phyloP scores from a whole-genome alignment of 1,284 basidiomycete species.

The Malassezia equina region DNA sequence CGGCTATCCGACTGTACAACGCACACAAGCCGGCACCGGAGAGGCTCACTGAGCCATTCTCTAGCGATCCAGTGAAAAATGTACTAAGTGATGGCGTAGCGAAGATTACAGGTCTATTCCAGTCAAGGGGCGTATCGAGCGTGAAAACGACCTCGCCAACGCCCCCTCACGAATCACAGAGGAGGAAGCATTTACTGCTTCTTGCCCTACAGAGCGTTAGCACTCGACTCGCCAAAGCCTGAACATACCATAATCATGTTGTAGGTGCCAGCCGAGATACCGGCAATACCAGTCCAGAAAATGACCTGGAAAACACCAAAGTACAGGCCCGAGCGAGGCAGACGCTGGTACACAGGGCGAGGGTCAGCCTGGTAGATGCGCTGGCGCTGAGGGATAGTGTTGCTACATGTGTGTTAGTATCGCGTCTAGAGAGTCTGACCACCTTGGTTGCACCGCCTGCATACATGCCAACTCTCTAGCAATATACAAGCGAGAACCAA shows the following conservation, averaged over 20 bases:
- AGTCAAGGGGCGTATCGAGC: not conserved
- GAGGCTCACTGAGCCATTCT: too few relatives aligned
- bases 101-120: not conserved
- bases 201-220: slow-evolving; percentile 14
- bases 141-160: not conserved
- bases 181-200: slow-evolving; percentile 3
- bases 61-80: not conserved
- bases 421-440: not conserved
- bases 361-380: slow-evolving; percentile 38
- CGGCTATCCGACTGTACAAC: too few relatives aligned
- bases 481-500: not conserved
- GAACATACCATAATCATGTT: slow-evolving; percentile 39
- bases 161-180: not conserved
- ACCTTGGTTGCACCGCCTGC: not conserved
- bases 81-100: slow-evolving; percentile 4
- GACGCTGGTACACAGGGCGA: slow-evolving; percentile 37
- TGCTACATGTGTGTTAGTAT: slow-evolving; percentile 20
- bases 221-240: not conserved
- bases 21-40: too few relatives aligned
- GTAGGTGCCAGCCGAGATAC: slow-evolving; percentile 34
- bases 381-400: slow-evolving; percentile 37
- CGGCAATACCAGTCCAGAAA: slow-evolving; percentile 40
- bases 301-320: slow-evolving; percentile 39
- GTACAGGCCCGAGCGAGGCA: slow-evolving; percentile 36
- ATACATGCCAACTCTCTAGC: not conserved